These are phyloP conservation scores for Drechslera avenae DNA, from an alignment of 2,329 filamentous ascomycete genomes.

Conservation along the genomic window DNA sequence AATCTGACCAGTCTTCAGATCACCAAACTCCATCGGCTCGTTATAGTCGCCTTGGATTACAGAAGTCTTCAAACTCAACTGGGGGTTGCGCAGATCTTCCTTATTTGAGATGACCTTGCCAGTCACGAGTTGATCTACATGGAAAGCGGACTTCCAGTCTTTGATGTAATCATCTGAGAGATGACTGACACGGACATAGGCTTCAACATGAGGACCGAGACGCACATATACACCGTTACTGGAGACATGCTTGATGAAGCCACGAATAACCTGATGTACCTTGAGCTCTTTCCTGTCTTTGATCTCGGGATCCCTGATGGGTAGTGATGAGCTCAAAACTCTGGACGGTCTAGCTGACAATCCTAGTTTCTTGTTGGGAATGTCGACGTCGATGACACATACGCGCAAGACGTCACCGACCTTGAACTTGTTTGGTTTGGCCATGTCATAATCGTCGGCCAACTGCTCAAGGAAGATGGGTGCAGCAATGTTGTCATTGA, in stretches of 20 bases:
- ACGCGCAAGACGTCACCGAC: constrained; percentile 89
- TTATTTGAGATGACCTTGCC: constrained; percentile 81
- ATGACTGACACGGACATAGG: constrained; percentile 83
- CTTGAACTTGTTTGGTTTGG: constrained; percentile 73
- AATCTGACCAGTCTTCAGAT: constrained; percentile 78
- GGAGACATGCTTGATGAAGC: constrained; percentile 88
- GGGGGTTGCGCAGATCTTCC: constrained; percentile 69
- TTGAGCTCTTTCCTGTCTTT: constrained; percentile 71
- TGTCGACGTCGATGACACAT: constrained; percentile 80
- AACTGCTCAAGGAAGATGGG: constrained; percentile 83
- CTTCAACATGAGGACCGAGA: constrained; percentile 79
- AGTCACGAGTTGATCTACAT: constrained; percentile 87
- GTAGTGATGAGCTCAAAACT: constrained; percentile 82
- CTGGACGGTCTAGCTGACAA: constrained; percentile 86
- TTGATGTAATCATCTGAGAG: constrained; percentile 91
- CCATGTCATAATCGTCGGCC: constrained; percentile 82
- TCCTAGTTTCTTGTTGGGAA: constrained; percentile 79
- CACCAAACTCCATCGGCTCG: constrained; percentile 72
- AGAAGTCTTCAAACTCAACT: constrained; percentile 86
- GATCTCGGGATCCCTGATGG: constrained; percentile 82
- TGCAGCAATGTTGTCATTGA: constrained; percentile 79
- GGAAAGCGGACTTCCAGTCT: constrained; percentile 90
- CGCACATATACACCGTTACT: constrained; percentile 89
- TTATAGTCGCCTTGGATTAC: constrained; percentile 79
- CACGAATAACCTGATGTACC: constrained; percentile 79